A percentile compares a stretch with the other conserved stretches of the same genome.
Conservation (phyloP, 2,329 filamentous ascomycete genomes). For the Didymella pinodella region DNA sequence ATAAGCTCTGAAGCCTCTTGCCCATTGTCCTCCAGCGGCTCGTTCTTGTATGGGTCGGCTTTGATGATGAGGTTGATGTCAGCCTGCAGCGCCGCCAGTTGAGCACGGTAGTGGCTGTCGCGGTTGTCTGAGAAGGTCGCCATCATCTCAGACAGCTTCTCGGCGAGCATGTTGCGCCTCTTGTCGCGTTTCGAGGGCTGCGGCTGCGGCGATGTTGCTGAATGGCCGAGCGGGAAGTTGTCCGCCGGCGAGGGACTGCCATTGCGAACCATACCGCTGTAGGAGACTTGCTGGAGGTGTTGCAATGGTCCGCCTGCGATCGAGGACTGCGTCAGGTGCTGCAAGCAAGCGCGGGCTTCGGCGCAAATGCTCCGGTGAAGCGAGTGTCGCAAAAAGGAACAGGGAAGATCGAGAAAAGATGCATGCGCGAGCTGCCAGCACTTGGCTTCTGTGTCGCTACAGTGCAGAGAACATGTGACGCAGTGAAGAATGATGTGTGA, state of each 20-base stretch:
- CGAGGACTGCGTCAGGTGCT: slow-evolving; percentile 9
- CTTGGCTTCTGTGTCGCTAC: slow-evolving; percentile 19
- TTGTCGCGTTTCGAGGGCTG: slow-evolving; percentile 86
- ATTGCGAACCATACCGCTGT: slow-evolving; percentile 48
- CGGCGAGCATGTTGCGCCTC: slow-evolving; percentile 80
- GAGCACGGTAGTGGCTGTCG: slow-evolving; percentile 84
- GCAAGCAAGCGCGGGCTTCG: slow-evolving; percentile 15
- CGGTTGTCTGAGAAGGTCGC: slow-evolving; percentile 81
- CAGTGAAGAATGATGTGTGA: slow-evolving; percentile 7
- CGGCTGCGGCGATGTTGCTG: slow-evolving; percentile 55
- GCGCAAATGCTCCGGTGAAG: slow-evolving; percentile 6
- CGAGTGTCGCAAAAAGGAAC: not conserved
- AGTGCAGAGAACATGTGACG: slow-evolving; percentile 8
- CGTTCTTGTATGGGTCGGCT: slow-evolving; percentile 79
- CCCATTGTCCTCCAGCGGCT: slow-evolving; percentile 69
- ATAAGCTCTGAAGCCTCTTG: slow-evolving; percentile 73
- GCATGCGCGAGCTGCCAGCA: slow-evolving; percentile 11
- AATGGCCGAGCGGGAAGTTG: slow-evolving; percentile 47
- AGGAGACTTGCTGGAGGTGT: not conserved
- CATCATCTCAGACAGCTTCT: slow-evolving; percentile 78
- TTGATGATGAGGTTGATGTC: slow-evolving; percentile 87
- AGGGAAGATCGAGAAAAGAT: not conserved
- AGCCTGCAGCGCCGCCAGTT: slow-evolving; percentile 89
- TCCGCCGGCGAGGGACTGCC: slow-evolving; percentile 50
- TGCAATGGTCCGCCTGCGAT: not conserved